phyloP scores from a whole-genome alignment of 2,329 filamentous ascomycete species.

The Epichloe baconii region DNA sequence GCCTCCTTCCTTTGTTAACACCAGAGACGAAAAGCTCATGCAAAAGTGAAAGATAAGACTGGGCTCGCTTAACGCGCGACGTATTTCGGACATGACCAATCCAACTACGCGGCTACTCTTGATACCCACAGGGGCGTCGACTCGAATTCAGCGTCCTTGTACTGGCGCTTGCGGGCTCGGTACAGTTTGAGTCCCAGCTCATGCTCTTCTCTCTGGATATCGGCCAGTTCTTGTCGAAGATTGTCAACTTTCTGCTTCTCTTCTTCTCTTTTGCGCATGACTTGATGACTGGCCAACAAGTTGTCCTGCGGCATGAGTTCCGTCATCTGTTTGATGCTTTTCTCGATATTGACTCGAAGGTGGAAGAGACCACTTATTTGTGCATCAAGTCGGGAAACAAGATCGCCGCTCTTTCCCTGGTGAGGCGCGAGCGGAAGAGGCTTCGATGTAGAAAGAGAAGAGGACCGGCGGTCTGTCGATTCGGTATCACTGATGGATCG shows the following conservation, averaged over 20 bases:
- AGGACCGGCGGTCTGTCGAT: slow-evolving; percentile 13
- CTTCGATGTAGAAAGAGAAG: slow-evolving; percentile 35
- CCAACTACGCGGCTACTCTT: slow-evolving; percentile 50
- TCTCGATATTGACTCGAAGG: slow-evolving; percentile 57
- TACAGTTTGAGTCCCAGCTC: slow-evolving; percentile 65
- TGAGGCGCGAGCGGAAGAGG: slow-evolving; percentile 48
- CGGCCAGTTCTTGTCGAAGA: slow-evolving; percentile 53
- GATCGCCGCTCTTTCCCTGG: slow-evolving; percentile 45
- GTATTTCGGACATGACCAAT: too few species aligned
- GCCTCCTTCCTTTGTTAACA: neutral
- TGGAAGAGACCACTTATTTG: slow-evolving; percentile 52
- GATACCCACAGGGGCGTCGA: slow-evolving; percentile 65
- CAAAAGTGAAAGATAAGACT: neutral
- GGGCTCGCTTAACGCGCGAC: neutral
- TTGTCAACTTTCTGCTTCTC: slow-evolving; percentile 54
- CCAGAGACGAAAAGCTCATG: neutral
- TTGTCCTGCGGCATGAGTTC: slow-evolving; percentile 63
- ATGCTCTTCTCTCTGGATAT: slow-evolving; percentile 64
- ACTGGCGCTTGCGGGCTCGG: slow-evolving; percentile 60
- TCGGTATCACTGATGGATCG: slow-evolving; percentile 4
- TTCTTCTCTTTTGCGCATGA: slow-evolving; percentile 39
- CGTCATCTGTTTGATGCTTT: slow-evolving; percentile 63
- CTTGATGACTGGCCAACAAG: slow-evolving; percentile 52
- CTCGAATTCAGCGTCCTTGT: slow-evolving; percentile 52
- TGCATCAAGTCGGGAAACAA: slow-evolving; percentile 53